A percentile compares a stretch with the other conserved stretches of the same genome.
Conservation (phyloP, 768 basidiomycete species). For the Mycena polygramma region DNA sequence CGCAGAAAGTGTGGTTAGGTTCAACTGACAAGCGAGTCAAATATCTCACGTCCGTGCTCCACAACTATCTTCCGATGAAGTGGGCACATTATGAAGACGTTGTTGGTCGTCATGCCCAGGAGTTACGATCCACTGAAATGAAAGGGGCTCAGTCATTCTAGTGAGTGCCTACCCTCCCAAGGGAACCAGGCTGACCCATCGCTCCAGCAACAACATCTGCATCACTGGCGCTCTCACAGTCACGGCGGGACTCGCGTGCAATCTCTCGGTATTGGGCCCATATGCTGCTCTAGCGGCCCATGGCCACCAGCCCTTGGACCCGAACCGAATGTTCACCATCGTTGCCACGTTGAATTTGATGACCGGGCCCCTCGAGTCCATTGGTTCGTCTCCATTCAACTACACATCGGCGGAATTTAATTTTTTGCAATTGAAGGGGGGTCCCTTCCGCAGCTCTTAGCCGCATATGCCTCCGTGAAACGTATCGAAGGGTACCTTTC, state of each 20-base stretch:
- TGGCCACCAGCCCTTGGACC: conserved; percentile 13
- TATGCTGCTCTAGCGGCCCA: conserved; percentile 26
- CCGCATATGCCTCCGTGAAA: conserved; percentile 19
- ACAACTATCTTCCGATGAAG: conserved; percentile 32
- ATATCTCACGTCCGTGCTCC: conserved; percentile 21
- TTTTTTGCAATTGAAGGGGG: not conserved
- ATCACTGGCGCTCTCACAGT: conserved; percentile 21
- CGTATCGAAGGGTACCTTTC: conserved; percentile 21
- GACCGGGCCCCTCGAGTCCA: conserved; percentile 1
- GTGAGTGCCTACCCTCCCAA: conserved; percentile 3
- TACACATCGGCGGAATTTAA: not conserved
- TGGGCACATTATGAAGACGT: conserved; percentile 21
- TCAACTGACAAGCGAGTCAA: conserved; percentile 34
- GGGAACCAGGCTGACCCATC: not conserved
- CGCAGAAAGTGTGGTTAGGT: conserved; percentile 20
- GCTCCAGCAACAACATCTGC: conserved; percentile 24
- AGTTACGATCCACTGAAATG: conserved; percentile 26
- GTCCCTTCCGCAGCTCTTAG: conserved; percentile 14
- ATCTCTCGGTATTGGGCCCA: conserved; percentile 28
- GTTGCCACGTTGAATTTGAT: conserved; percentile 21
- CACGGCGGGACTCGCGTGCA: conserved; percentile 22
- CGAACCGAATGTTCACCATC: conserved; percentile 28
- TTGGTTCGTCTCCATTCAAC: conserved; percentile 7
- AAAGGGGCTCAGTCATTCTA: conserved; percentile 27
- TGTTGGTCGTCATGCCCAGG: not conserved